phyloP scores from a whole-genome alignment of 305 asterid species.

The Rubia tinctorum region DNA sequence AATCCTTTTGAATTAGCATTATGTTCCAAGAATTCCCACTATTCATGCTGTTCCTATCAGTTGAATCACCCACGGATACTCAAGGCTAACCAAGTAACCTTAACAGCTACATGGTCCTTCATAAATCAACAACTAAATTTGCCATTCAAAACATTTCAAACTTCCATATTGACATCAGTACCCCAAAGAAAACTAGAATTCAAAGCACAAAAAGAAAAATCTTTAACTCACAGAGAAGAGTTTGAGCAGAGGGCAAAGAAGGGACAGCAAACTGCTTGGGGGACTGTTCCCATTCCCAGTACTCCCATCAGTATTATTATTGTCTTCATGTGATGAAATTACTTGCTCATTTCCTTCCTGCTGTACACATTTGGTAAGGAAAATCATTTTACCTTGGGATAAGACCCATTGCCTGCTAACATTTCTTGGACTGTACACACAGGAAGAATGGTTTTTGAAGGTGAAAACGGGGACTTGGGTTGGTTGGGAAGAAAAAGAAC shows the following conservation, averaged over 20 bases:
- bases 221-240: constrained; percentile 54
- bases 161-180: not conserved
- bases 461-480: constrained; percentile 4
- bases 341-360: constrained; percentile 24
- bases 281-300: constrained; percentile 25
- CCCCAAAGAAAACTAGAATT: not conserved
- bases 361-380: constrained; percentile 24
- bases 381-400: constrained; percentile 13
- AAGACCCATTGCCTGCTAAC: not conserved
- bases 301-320: constrained; percentile 5
- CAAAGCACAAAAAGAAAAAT: not conserved
- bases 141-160: not conserved
- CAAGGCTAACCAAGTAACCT: not conserved
- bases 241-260: constrained; percentile 80
- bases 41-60: constrained; percentile 1
- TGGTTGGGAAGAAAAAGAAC: not conserved
- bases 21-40: not conserved
- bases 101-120: not conserved
- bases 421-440: not conserved
- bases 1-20: not conserved
- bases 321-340: constrained; percentile 11
- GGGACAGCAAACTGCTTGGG: constrained; percentile 59
- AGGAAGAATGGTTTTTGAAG: not conserved
- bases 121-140: not conserved
- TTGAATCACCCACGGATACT: not conserved